Evolutionary conservation across 257 asterid genomes (phyloP).

Genomic region (Nemophila menziesii): DNA sequence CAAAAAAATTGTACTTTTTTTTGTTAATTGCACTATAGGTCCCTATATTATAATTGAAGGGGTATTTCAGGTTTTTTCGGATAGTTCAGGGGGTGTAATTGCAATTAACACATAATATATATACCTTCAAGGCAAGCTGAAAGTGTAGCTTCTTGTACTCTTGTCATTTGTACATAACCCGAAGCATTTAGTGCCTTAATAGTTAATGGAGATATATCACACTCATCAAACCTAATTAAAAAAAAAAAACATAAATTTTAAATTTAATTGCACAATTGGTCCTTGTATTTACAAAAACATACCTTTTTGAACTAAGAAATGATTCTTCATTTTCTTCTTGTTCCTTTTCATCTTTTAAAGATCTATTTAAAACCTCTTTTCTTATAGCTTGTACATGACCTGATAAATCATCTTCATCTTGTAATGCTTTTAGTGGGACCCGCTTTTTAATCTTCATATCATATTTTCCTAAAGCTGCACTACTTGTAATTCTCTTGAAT

Average conservation of each 20-base stretch:
- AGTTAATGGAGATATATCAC: conserved; percentile 56
- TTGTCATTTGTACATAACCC: conserved; percentile 81
- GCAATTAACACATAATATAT: conserved; percentile 5
- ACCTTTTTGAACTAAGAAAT: conserved; percentile 64
- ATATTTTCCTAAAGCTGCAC: conserved; percentile 71
- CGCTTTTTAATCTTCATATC: conserved; percentile 54
- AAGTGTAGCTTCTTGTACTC: conserved; percentile 84
- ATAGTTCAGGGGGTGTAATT: no score
- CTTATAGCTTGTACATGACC: conserved; percentile 48
- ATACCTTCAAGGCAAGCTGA: conserved; percentile 65
- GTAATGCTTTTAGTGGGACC: conserved; percentile 48
- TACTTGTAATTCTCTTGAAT: conserved; percentile 28
- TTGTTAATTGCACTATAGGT: no score
- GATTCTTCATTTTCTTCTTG: conserved; percentile 39
- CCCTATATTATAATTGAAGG: no score
- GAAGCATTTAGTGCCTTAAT: conserved; percentile 70
- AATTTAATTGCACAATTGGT: conserved; percentile 2
- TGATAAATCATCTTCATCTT: conserved; percentile 57
- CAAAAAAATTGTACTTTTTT: no score
- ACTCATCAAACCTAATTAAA: conserved; percentile 76
- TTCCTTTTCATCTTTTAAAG: conserved; percentile 23
- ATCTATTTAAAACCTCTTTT: conserved; percentile 43
- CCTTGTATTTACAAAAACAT: conserved; percentile 9
- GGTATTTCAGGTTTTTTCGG: no score
- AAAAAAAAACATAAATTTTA: conserved; percentile 1